Conservation (phyloP, 495 filamentous ascomycete species). For the Paragyromitra xinjiangensis region DNA sequence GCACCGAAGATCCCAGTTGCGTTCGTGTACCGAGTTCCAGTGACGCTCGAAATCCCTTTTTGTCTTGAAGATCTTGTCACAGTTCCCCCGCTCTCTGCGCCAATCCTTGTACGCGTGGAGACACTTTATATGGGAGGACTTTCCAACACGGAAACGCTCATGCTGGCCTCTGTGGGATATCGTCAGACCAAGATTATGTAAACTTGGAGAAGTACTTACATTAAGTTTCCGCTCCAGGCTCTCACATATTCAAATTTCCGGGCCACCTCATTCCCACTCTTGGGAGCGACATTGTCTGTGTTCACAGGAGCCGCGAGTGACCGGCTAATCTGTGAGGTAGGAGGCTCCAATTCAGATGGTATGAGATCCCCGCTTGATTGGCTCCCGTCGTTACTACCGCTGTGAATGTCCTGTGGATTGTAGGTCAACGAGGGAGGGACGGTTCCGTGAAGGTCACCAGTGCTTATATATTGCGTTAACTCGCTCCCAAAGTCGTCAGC, state of each 20-base stretch:
- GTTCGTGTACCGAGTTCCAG: background rate
- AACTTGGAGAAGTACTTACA: background rate
- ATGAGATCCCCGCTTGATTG: background rate
- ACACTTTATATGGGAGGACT: background rate
- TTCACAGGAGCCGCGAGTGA: background rate
- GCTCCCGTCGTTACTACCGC: background rate
- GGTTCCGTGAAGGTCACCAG: background rate
- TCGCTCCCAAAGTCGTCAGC: background rate
- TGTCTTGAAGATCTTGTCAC: background rate
- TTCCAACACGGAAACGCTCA: background rate
- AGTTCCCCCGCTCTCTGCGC: background rate
- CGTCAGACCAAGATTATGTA: background rate
- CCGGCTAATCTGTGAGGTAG: background rate
- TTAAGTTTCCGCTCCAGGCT: background rate
- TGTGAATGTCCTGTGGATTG: too few relatives aligned
- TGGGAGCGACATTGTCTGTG: background rate
- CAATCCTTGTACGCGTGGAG: rapidly evolving
- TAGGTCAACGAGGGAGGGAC: background rate
- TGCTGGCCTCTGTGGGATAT: slow-evolving; percentile 3
- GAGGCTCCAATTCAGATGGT: background rate
- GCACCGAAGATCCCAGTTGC: too few relatives aligned
- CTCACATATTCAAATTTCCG: background rate
- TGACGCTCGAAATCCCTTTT: slow-evolving; percentile 30
- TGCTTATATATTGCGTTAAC: background rate
- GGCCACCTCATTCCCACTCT: background rate